A percentile compares a stretch with the other conserved stretches of the same genome.
These are phyloP conservation scores for Paxillus rubicundulus DNA, from an alignment of 768 basidiomycete genomes.

Conservation along the genomic window DNA sequence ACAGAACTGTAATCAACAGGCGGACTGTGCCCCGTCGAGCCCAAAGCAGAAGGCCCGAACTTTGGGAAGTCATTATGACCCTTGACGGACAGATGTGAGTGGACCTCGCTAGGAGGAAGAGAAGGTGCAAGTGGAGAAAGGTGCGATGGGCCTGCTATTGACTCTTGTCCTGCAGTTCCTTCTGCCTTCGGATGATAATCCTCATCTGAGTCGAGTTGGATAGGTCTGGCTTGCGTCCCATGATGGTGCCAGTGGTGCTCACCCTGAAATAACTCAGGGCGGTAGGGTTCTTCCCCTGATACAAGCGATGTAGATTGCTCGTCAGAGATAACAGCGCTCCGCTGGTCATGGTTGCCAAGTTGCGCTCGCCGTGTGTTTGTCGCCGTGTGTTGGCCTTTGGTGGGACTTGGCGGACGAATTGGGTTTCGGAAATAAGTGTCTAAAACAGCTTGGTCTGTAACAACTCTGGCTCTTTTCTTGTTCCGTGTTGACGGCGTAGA, in stretches of 20 bases:
- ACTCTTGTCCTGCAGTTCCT: neutral
- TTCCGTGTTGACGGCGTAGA: neutral
- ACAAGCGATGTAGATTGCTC: neutral
- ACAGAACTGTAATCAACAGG: conserved; percentile 27
- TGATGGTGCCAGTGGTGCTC: conserved; percentile 16
- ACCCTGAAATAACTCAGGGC: neutral
- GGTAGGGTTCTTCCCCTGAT: neutral
- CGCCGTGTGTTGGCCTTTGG: neutral
- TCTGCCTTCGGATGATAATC: conserved; percentile 20
- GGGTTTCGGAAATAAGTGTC: conserved; percentile 4
- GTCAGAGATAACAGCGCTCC: neutral
- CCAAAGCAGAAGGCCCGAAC: conserved; percentile 14
- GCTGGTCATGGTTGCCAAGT: conserved; percentile 23
- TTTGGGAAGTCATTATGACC: neutral
- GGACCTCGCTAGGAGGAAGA: conserved; percentile 8
- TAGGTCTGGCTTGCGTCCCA: conserved; percentile 13
- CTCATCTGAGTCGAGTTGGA: conserved; percentile 15
- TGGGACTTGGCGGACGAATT: neutral
- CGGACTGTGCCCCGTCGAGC: conserved; percentile 23
- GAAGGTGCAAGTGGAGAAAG: neutral
- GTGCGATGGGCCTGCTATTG: neutral
- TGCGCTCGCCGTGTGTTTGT: neutral
- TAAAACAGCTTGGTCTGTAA: conserved; percentile 1
- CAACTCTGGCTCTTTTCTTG: neutral
- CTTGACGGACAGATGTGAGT: conserved; percentile 5